Conservation (phyloP, 768 basidiomycete genomes). For the Astraeus odoratus region DNA sequence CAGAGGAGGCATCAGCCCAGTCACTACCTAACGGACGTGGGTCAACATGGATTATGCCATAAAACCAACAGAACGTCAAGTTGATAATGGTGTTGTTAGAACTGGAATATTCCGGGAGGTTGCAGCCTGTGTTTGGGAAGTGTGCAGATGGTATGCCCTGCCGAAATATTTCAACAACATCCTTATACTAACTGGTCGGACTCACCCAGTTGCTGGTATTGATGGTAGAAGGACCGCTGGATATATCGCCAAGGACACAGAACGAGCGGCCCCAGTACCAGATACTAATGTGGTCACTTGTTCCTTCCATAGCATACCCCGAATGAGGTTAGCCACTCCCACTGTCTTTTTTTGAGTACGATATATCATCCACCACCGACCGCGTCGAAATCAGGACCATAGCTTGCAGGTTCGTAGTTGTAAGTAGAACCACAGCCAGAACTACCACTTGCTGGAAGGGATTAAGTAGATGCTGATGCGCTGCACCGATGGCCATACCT, state of each 20-base stretch:
- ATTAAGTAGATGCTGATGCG: slow-evolving; percentile 5
- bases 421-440: slow-evolving; percentile 33
- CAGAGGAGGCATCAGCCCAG: slow-evolving; percentile 22
- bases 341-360: background rate
- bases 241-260: slow-evolving; percentile 28
- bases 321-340: background rate
- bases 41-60: no score
- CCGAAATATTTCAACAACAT: background rate
- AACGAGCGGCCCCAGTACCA: slow-evolving; percentile 35
- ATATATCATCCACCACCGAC: slow-evolving; percentile 35
- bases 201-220: slow-evolving; percentile 21
- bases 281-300: slow-evolving; percentile 27
- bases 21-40: slow-evolving; percentile 19
- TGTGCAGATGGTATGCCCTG: slow-evolving; percentile 30
- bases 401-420: slow-evolving; percentile 19
- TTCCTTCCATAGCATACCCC: slow-evolving; percentile 37
- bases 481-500: slow-evolving; percentile 9
- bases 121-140: slow-evolving; percentile 34
- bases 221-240: slow-evolving; percentile 11
- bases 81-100: slow-evolving; percentile 30
- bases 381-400: slow-evolving; percentile 23
- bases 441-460: slow-evolving; percentile 21
- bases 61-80: slow-evolving; percentile 26
- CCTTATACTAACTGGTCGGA: background rate
- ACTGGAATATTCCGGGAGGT: slow-evolving; percentile 31